phyloP scores from a whole-genome alignment of 176 grass and related monocot species.

The Pontederia paniculata region DNA sequence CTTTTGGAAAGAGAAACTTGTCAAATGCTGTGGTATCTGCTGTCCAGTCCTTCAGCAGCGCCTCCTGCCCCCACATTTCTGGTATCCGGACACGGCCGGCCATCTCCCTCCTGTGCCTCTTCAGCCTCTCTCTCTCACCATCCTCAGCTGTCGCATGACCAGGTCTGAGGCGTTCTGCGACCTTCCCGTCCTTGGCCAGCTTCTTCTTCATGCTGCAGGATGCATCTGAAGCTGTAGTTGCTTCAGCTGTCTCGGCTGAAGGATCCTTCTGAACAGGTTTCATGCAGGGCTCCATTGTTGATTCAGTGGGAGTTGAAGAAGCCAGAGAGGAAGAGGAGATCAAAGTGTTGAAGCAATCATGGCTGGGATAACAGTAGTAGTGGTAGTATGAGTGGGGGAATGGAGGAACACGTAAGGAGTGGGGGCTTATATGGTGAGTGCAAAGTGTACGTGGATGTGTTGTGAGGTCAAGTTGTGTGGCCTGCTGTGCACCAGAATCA shows the following conservation, averaged over 20 bases:
- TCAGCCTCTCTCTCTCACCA: constrained; percentile 42
- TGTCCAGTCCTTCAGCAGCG: constrained; percentile 40
- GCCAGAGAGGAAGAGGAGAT: no score
- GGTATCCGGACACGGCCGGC: constrained; percentile 45
- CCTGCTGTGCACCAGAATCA: not conserved
- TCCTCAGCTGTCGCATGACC: constrained; percentile 6
- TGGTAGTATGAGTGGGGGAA: not conserved
- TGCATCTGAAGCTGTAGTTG: not conserved
- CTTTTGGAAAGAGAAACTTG: constrained; percentile 34
- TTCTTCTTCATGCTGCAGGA: not conserved
- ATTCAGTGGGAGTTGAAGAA: no score
- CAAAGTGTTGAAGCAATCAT: not conserved
- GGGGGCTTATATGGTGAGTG: not conserved
- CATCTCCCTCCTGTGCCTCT: constrained; percentile 47
- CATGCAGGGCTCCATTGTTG: no score
- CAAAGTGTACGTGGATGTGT: not conserved
- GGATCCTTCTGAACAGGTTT: no score
- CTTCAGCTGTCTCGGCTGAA: not conserved
- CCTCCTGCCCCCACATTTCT: constrained; percentile 53
- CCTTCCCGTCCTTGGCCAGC: not conserved
- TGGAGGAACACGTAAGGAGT: not conserved
- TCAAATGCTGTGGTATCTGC: constrained; percentile 44
- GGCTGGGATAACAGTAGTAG: not conserved
- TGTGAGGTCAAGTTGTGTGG: not conserved
- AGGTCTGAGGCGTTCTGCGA: not conserved